Conservation (phyloP, 2,329 filamentous ascomycete genomes). For the Xylaria digitata region DNA sequence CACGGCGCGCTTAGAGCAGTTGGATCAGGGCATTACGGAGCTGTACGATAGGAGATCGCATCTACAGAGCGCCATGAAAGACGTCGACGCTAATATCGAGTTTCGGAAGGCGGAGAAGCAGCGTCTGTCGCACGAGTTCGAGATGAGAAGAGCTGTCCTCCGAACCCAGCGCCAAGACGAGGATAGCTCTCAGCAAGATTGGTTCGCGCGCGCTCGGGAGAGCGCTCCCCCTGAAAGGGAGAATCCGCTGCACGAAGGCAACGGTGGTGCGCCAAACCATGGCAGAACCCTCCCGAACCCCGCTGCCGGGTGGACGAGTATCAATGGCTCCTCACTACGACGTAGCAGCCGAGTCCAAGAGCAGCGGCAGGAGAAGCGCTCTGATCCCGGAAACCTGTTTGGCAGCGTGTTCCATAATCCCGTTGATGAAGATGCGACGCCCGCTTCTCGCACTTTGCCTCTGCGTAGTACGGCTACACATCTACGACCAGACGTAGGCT, state of each 20-base stretch:
- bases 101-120: slow-evolving; percentile 45
- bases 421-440: slow-evolving; percentile 44
- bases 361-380: slow-evolving; percentile 47
- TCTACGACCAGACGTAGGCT: slow-evolving; percentile 30
- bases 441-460: slow-evolving; percentile 43
- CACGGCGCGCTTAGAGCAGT: slow-evolving; percentile 37
- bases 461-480: slow-evolving; percentile 38
- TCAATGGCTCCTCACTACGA: slow-evolving; percentile 46
- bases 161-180: slow-evolving; percentile 42
- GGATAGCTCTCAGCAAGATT: slow-evolving; percentile 42
- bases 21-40: slow-evolving; percentile 40
- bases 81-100: slow-evolving; percentile 40
- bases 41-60: slow-evolving; percentile 43
- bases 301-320: slow-evolving; percentile 48
- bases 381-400: slow-evolving; percentile 49
- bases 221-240: slow-evolving; percentile 35
- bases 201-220: slow-evolving; percentile 41
- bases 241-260: slow-evolving; percentile 36
- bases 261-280: slow-evolving; percentile 31
- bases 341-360: slow-evolving; percentile 46
- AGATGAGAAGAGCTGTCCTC: slow-evolving; percentile 36
- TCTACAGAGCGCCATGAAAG: slow-evolving; percentile 42
- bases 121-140: slow-evolving; percentile 42
- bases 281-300: slow-evolving; percentile 38
- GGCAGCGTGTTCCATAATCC: slow-evolving; percentile 51